Evolutionary conservation across 2,329 filamentous ascomycete species (phyloP).

Genomic region (Aaosphaeria pasadenensis): DNA sequence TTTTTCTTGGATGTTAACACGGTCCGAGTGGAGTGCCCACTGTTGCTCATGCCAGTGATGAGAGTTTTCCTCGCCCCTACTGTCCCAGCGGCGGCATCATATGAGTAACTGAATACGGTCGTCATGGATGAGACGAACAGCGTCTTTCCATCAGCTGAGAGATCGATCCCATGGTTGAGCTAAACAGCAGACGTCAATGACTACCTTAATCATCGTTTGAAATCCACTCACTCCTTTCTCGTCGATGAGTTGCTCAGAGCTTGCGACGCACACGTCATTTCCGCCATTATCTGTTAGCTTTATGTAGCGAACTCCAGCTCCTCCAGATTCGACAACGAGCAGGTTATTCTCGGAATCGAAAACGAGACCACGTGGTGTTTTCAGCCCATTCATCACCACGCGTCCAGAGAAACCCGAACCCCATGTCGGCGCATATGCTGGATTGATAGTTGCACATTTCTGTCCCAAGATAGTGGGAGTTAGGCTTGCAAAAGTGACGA

Average conservation of each 20-base stretch:
- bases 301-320: constrained; percentile 15
- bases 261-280: constrained; percentile 16
- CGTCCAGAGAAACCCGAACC: constrained; percentile 17
- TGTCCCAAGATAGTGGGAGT: constrained; percentile 4
- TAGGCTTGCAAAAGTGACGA: constrained; percentile 1
- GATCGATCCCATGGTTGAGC: constrained; percentile 21
- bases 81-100: constrained; percentile 16
- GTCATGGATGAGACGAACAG: constrained; percentile 17
- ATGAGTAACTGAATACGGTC: constrained; percentile 17
- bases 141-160: constrained; percentile 19
- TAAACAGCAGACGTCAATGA: constrained; percentile 2
- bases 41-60: constrained; percentile 17
- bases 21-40: constrained; percentile 14
- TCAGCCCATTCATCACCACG: constrained; percentile 18
- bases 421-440: constrained; percentile 13
- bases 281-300: constrained; percentile 19
- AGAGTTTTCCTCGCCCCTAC: constrained; percentile 19
- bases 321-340: constrained; percentile 12
- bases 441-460: constrained; percentile 15
- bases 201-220: neutral
- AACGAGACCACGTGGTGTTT: constrained; percentile 13
- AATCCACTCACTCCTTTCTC: constrained; percentile 3
- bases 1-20: constrained; percentile 12
- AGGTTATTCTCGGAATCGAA: constrained; percentile 17
- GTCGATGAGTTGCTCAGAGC: constrained; percentile 14